A percentile compares a stretch with the other conserved stretches of the same genome.
phyloP scores from a whole-genome alignment of 768 basidiomycete species.

The Lactarius trivialis region DNA sequence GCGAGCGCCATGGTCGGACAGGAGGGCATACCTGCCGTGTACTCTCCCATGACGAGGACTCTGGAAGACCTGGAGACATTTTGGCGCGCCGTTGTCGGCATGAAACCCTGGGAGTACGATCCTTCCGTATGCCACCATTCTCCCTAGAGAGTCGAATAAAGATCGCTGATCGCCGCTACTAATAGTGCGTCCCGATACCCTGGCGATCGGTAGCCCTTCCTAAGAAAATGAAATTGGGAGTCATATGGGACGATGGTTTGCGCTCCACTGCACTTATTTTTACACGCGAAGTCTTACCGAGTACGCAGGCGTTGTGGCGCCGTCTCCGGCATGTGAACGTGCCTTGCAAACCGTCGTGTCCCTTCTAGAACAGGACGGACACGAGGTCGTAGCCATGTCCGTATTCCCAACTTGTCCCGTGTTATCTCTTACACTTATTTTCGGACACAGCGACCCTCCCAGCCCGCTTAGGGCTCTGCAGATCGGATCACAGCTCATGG shows the following conservation, averaged over 20 bases:
- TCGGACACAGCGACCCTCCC: slow-evolving; percentile 33
- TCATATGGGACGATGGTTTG: slow-evolving; percentile 49
- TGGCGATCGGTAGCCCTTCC: slow-evolving; percentile 27
- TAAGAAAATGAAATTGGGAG: slow-evolving; percentile 13
- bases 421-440: not conserved
- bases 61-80: slow-evolving; percentile 58
- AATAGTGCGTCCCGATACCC: slow-evolving; percentile 32
- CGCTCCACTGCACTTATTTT: not conserved
- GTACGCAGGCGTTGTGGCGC: slow-evolving; percentile 44
- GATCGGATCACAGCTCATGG: slow-evolving; percentile 47
- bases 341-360: slow-evolving; percentile 44
- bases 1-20: slow-evolving; percentile 44
- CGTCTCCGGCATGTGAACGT: slow-evolving; percentile 55
- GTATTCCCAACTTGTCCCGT: slow-evolving; percentile 16
- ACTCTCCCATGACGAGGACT: slow-evolving; percentile 57
- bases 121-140: slow-evolving; percentile 32
- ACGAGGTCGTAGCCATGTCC: slow-evolving; percentile 47
- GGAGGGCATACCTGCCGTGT: slow-evolving; percentile 48
- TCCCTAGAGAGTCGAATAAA: not conserved
- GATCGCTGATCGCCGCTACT: not conserved
- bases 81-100: slow-evolving; percentile 54
- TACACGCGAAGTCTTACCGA: not conserved
- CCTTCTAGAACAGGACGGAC: slow-evolving; percentile 39
- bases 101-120: slow-evolving; percentile 65
- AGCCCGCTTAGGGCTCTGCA: slow-evolving; percentile 46